A percentile compares a stretch with the other conserved stretches of the same genome.
phyloP scores from a whole-genome alignment of 2,329 filamentous ascomycete genomes.

The Cladophialophora carrionii region DNA sequence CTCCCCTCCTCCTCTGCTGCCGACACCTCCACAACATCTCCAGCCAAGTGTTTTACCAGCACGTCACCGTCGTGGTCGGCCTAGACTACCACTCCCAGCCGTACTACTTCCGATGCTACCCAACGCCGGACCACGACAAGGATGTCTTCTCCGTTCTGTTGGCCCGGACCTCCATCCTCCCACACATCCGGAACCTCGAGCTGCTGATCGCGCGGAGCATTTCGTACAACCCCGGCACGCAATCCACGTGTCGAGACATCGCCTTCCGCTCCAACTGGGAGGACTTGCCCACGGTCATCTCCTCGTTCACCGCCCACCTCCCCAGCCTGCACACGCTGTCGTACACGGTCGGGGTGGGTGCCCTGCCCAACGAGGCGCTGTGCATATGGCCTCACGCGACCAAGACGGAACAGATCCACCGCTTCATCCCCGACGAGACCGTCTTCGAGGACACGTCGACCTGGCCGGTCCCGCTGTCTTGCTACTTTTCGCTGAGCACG shows the following conservation, averaged over 20 bases:
- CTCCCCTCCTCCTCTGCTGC: conserved; percentile 1
- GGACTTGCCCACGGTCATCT: neutral
- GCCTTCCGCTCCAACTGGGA: neutral
- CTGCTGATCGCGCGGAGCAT: neutral
- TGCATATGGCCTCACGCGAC: neutral
- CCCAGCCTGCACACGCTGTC: neutral
- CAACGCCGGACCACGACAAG: neutral
- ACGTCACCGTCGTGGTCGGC: neutral
- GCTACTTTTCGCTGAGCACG: neutral
- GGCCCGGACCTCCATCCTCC: neutral
- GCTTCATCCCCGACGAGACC: neutral
- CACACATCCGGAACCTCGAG: neutral
- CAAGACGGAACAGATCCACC: neutral
- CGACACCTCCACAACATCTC: neutral
- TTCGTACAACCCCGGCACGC: neutral
- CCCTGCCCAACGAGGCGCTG: neutral
- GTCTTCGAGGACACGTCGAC: neutral
- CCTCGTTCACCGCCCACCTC: neutral
- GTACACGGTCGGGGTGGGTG: neutral
- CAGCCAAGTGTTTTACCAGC: neutral
- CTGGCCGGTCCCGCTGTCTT: neutral
- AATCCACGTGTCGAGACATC: neutral
- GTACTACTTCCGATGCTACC: neutral
- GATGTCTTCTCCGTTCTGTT: neutral
- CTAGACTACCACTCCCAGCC: conserved; percentile 4